Percentiles rank a stretch among this genome's conserved stretches.
Conservation (phyloP, 208 protist species). For the Kentomonas sorsogonicus region DNA sequence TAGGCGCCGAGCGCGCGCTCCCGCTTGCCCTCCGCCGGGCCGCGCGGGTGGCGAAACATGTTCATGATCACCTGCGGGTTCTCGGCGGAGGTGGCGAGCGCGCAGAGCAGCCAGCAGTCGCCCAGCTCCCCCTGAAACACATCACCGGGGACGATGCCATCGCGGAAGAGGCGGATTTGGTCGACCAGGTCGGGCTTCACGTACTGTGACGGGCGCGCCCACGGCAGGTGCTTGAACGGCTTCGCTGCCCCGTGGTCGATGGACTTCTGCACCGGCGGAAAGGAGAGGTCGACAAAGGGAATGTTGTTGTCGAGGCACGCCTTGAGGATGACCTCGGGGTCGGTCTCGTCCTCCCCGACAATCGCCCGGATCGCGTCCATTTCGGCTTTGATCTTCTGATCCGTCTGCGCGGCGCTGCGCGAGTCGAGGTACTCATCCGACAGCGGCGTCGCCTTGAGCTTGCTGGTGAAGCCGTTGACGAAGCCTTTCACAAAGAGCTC, state of each 20-base stretch:
- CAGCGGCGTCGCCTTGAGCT: constrained; percentile 60
- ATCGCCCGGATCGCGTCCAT: constrained; percentile 47
- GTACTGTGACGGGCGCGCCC: constrained; percentile 70
- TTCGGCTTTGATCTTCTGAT: constrained; percentile 37
- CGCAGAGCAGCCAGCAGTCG: constrained; percentile 83
- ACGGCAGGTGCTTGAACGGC: constrained; percentile 49
- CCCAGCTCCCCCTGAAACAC: constrained; percentile 74
- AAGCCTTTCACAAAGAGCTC: constrained; percentile 77
- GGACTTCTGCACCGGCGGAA: constrained; percentile 53
- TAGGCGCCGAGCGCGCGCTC: constrained; percentile 75
- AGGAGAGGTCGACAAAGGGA: constrained; percentile 75
- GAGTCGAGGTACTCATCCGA: constrained; percentile 56
- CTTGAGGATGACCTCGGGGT: constrained; percentile 33
- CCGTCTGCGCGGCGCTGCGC: constrained; percentile 29
- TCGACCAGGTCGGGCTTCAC: constrained; percentile 43
- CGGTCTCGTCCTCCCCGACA: constrained; percentile 33
- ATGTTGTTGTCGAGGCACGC: constrained; percentile 48
- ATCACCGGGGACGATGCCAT: constrained; percentile 50
- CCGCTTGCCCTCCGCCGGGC: constrained; percentile 26
- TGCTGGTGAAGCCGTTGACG: constrained; percentile 79
- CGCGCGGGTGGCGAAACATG: constrained; percentile 68
- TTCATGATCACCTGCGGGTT: constrained; percentile 35
- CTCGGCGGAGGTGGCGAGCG: constrained; percentile 63
- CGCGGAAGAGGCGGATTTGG: constrained; percentile 77
- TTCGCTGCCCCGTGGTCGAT: constrained; percentile 34